These are phyloP conservation scores for Dictyostelium purpureum DNA, from an alignment of 78 protist species.

Conservation along the genomic window DNA sequence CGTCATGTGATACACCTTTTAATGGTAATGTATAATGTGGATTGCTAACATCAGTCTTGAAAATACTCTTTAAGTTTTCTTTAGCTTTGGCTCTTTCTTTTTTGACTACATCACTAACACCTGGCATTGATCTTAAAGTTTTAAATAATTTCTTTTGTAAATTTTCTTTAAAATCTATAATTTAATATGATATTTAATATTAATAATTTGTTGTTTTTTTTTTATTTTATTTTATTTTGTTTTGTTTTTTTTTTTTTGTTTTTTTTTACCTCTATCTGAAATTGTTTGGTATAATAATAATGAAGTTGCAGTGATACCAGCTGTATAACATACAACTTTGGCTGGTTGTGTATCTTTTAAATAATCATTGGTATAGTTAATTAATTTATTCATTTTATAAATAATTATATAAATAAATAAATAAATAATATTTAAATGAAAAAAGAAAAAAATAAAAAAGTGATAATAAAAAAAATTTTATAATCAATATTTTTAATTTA, in stretches of 20 bases:
- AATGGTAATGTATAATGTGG: slow-evolving; percentile 46
- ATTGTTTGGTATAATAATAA: background rate
- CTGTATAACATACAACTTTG: slow-evolving; percentile 31
- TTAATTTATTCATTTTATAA: background rate
- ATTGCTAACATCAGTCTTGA: slow-evolving; percentile 21
- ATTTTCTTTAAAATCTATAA: slow-evolving; percentile 18
- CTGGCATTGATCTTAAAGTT: slow-evolving; percentile 37
- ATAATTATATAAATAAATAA: background rate
- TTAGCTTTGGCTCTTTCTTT: slow-evolving; percentile 46
- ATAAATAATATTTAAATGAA: background rate
- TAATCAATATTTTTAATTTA: too few species aligned
- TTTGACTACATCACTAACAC: slow-evolving; percentile 6
- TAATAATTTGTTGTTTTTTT: background rate
- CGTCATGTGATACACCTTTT: background rate
- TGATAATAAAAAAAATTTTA: background rate
- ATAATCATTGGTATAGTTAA: slow-evolving; percentile 7
- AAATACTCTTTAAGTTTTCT: background rate
- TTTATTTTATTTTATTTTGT: background rate
- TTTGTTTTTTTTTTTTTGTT: background rate
- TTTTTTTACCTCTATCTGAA: slow-evolving; percentile 39
- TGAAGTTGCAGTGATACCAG: slow-evolving; percentile 45
- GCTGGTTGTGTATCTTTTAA: slow-evolving; percentile 32
- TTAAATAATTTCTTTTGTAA: slow-evolving; percentile 23
- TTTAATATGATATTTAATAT: background rate
- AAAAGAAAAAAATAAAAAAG: background rate